phyloP scores from a whole-genome alignment of 306 rosid species.

The cucumber (Cucumis sativus) region DNA sequence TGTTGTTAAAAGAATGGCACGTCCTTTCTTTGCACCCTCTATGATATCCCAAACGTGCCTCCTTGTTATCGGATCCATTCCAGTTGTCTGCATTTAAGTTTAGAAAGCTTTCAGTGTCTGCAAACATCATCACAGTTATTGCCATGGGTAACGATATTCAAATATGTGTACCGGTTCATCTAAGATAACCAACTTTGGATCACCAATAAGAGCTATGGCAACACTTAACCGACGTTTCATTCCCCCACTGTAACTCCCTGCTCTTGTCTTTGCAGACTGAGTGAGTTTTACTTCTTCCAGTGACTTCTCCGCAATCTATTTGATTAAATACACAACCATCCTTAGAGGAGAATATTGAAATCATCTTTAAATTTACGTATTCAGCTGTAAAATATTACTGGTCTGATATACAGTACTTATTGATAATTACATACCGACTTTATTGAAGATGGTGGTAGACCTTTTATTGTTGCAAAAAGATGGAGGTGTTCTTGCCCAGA shows the following conservation, averaged over 20 bases:
- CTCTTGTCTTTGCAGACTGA: slow-evolving; percentile 59
- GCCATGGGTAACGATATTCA: not conserved
- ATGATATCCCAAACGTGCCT: slow-evolving; percentile 92
- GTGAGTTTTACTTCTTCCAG: slow-evolving; percentile 65
- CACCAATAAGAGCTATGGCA: slow-evolving; percentile 82
- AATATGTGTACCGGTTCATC: slow-evolving; percentile 68
- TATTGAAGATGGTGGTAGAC: slow-evolving; percentile 52
- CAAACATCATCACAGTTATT: not conserved
- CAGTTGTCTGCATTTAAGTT: slow-evolving; percentile 50
- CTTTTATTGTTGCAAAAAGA: slow-evolving; percentile 72
- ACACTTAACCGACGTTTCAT: slow-evolving; percentile 91
- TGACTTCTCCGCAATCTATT: slow-evolving; percentile 43
- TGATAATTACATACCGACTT: slow-evolving; percentile 32
- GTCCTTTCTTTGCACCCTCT: slow-evolving; percentile 69
- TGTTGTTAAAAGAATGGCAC: slow-evolving; percentile 74
- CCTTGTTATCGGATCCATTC: slow-evolving; percentile 94
- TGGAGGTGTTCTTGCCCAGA: slow-evolving; percentile 78
- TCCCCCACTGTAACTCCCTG: slow-evolving; percentile 91
- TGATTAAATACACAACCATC: slow-evolving; percentile 7
- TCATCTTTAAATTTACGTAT: not conserved
- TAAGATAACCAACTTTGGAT: slow-evolving; percentile 67
- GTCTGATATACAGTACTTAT: not conserved
- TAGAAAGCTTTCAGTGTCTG: not conserved
- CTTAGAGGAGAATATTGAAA: not conserved
- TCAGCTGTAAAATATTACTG: not conserved